Evolutionary conservation across 495 filamentous ascomycete species (phyloP).

Genomic region (Annulohypoxylon moriforme): DNA sequence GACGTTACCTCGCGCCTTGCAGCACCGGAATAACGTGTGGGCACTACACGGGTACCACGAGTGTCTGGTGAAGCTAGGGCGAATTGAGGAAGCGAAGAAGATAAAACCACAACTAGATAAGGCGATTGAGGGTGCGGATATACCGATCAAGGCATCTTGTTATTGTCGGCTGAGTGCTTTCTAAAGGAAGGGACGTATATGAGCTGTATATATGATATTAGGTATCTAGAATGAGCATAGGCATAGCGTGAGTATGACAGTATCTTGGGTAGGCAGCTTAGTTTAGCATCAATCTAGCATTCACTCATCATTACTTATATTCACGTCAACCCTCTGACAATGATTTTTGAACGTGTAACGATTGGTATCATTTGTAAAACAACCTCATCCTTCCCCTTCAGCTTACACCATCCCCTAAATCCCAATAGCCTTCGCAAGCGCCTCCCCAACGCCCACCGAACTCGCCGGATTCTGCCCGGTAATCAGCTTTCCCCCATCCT

Average conservation of each 20-base stretch:
- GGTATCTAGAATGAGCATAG: background rate
- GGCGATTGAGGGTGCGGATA: constrained; percentile 66
- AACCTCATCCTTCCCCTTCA: background rate
- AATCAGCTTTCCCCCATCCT: constrained; percentile 66
- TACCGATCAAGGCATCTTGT: constrained; percentile 69
- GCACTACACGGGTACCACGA: constrained; percentile 74
- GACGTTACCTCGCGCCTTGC: constrained; percentile 65
- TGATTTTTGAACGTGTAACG: background rate
- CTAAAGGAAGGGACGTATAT: background rate
- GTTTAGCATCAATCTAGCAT: background rate
- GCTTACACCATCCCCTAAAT: background rate
- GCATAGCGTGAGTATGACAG: background rate
- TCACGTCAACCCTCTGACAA: background rate
- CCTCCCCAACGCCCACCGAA: constrained; percentile 68
- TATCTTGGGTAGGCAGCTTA: too few species aligned
- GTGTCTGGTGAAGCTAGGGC: constrained; percentile 65
- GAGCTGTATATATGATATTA: background rate
- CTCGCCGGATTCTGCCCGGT: constrained; percentile 82
- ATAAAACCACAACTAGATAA: constrained; percentile 61
- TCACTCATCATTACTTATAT: constrained; percentile 1
- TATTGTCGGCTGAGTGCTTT: constrained; percentile 62
- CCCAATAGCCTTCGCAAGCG: constrained; percentile 51
- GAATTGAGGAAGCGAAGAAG: constrained; percentile 60
- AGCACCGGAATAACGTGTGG: constrained; percentile 76
- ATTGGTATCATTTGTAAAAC: background rate